Conservation (phyloP, 495 filamentous ascomycete species). For the Cudoniella acicularis region DNA sequence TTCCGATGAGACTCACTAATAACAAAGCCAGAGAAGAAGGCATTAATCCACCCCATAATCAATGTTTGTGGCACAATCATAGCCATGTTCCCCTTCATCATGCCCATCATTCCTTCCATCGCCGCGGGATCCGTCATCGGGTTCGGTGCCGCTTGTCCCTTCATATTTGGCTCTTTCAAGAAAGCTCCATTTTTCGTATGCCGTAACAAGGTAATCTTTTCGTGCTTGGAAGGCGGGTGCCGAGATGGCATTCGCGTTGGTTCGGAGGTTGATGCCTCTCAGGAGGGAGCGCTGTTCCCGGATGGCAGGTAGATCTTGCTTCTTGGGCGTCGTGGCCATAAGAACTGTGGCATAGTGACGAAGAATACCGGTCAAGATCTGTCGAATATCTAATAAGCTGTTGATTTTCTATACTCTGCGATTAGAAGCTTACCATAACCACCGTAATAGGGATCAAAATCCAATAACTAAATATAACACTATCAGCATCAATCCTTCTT, state of each 20-base stretch:
- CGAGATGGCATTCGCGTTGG: conserved; percentile 70
- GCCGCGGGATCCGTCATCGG: conserved; percentile 95
- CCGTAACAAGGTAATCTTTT: conserved; percentile 72
- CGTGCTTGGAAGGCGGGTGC: conserved; percentile 70
- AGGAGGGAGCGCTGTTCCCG: conserved; percentile 86
- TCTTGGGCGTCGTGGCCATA: conserved; percentile 82
- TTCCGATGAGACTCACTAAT: conserved; percentile 63
- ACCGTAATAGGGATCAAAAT: conserved; percentile 94
- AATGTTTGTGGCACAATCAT: conserved; percentile 99
- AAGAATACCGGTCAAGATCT: conserved; percentile 92
- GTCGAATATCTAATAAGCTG: conserved; percentile 14
- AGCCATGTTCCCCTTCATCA: conserved; percentile 99
- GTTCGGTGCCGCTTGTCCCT: conserved; percentile 84
- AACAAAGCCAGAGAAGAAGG: conserved; percentile 96
- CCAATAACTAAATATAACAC: conserved; percentile 69
- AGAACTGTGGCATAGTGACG: conserved; percentile 93
- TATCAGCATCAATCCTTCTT: background rate
- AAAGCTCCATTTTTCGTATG: conserved; percentile 81
- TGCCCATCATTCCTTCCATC: conserved; percentile 99
- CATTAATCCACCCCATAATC: conserved; percentile 99
- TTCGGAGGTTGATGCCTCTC: conserved; percentile 80
- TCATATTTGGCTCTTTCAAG: conserved; percentile 81
- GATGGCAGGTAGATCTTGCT: conserved; percentile 66
- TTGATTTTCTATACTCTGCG: background rate
- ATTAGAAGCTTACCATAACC: conserved; percentile 70